Evolutionary conservation across 768 basidiomycete species (phyloP).

Genomic region (Lentinula raphanica): DNA sequence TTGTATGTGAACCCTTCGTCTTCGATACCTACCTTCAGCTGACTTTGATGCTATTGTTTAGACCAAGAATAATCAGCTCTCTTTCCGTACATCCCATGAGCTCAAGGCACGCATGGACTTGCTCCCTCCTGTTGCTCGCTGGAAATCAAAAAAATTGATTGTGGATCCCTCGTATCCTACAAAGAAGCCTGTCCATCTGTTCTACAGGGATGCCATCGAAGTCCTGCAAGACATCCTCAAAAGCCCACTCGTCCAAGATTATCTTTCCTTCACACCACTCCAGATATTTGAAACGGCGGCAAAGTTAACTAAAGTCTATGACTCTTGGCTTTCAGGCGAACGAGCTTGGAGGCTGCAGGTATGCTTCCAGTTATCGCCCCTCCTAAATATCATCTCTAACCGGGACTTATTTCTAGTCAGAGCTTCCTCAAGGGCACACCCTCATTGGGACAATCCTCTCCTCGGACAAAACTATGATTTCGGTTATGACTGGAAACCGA

Average conservation of each 20-base stretch:
- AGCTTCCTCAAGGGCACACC: not conserved
- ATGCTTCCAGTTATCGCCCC: not conserved
- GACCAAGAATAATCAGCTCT: not conserved
- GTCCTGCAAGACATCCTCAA: not conserved
- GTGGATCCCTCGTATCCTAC: not conserved
- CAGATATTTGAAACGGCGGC: not conserved
- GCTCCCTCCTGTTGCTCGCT: not conserved
- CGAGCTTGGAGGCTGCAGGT: not conserved
- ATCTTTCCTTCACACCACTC: not conserved
- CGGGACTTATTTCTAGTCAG: not conserved
- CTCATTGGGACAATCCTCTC: not conserved
- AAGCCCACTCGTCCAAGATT: not conserved
- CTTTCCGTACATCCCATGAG: not conserved
- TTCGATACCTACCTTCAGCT: not conserved
- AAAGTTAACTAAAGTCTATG: not conserved
- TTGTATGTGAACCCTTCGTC: not conserved
- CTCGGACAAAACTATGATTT: slow-evolving; percentile 20
- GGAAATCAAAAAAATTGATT: not conserved
- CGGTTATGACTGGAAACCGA: slow-evolving; percentile 13
- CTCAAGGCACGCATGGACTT: not conserved
- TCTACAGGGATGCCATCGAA: not conserved
- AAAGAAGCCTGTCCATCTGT: not conserved
- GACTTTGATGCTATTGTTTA: too few relatives aligned
- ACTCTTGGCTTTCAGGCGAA: not conserved
- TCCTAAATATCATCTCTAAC: not conserved